Base-by-base conservation (phyloP, 2,329 filamentous ascomycete species). In the Cladobotryum mycophilum region DNA sequence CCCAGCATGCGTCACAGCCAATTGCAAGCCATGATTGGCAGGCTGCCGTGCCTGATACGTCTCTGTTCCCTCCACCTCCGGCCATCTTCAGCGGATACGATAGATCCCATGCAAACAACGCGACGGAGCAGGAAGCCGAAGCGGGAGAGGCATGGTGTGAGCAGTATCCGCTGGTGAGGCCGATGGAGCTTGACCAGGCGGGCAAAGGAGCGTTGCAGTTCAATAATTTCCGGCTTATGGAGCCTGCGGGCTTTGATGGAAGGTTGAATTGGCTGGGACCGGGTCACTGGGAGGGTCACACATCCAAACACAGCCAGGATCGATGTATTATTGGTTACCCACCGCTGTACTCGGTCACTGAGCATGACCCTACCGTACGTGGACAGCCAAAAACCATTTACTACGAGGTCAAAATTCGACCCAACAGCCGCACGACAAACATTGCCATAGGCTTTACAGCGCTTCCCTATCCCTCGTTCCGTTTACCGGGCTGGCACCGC, bases 401-500 rank as follows among this genome's bases (percentile, higher is more conserved):
- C 74, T 92, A 85, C 64, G 87, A 92, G 62, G 74, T 90, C 9
- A 74, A 74, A 47, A 71, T 89, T 33, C 67, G 71, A 3, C 60
- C 64, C 15, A 68, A 77, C 49, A 73, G 73, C 18, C 58, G 58
- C 4, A 75, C 78, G 51, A 67, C 76, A 47, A 70, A 68, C 37
- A 70, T 91, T 1, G 85, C 82, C 0, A 63, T 92, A 9, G 88
- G 88, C 9, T 89, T 83, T 64, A 71, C 79, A 0, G 87, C 86
- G 1, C 79, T 85, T 44, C 88, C 88, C 7, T 92, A 90, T 62
- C 88, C 88, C 6, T 75, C 78, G 0, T 92, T 89, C 71, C 79
- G 88, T 7, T 76, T 91, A 53, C 88, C 88, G 0, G 88, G 88
- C 2, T 92, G 88, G 88, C 85, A 93, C 63, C 78, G 88, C 34